phyloP scores from a whole-genome alignment of 2,329 filamentous ascomycete genomes.

The Fusarium sp. region DNA sequence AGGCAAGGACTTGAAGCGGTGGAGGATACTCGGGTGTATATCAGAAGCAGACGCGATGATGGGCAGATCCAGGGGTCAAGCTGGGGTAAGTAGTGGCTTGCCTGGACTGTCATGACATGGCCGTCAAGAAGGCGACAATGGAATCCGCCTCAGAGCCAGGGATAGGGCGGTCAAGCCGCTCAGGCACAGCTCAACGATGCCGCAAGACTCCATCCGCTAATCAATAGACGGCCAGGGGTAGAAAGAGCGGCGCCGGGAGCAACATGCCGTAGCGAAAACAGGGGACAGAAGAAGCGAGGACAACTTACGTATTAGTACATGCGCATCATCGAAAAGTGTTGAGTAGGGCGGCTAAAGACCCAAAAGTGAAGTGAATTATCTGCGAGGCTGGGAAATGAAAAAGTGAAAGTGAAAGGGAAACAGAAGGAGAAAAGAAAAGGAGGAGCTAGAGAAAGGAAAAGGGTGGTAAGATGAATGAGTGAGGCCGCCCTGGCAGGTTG shows the following conservation, averaged over 20 bases:
- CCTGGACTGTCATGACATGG: constrained; percentile 19
- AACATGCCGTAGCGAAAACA: constrained; percentile 29
- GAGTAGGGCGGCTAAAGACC: background rate
- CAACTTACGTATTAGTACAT: constrained; percentile 38
- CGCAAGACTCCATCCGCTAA: constrained; percentile 36
- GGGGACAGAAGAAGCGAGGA: constrained; percentile 25
- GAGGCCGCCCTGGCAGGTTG: constrained; percentile 34
- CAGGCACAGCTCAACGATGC: constrained; percentile 37
- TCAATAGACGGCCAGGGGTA: constrained; percentile 31
- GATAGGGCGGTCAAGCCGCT: constrained; percentile 36
- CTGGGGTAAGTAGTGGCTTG: constrained; percentile 37
- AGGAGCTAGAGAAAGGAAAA: constrained; percentile 10
- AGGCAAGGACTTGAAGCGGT: constrained; percentile 28
- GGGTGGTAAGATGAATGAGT: constrained; percentile 33
- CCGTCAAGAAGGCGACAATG: constrained; percentile 7
- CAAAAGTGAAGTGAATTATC: constrained; percentile 2
- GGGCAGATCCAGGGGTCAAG: constrained; percentile 42
- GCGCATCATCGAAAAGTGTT: constrained; percentile 28
- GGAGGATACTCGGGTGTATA: constrained; percentile 34
- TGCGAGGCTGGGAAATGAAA: constrained; percentile 23
- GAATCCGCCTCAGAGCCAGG: constrained; percentile 18
- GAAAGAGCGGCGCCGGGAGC: constrained; percentile 31
- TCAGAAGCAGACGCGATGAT: constrained; percentile 34
- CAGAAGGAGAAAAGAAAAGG: background rate
- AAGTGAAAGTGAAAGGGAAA: background rate